Evolutionary conservation across 768 basidiomycete species (phyloP), one percentile per base, ranked within the genome.

Genomic region (Macrolepiota fuliginosa): DNA sequence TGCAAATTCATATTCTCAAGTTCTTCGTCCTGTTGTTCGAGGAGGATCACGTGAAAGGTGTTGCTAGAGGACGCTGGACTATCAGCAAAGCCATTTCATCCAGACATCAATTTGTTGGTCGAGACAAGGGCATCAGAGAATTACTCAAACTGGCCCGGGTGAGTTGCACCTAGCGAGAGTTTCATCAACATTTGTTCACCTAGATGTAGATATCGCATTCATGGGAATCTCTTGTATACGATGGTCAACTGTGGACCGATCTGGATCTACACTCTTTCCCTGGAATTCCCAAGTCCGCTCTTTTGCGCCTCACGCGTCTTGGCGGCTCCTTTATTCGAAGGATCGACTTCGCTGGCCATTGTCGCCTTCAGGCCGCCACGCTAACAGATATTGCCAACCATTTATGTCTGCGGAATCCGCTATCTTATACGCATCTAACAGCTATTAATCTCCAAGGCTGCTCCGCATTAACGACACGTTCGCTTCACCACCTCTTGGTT

Each of bases 241-340:
- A 96, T 70, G 94, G 94, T 13, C 91, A 94, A 68, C 79, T 96
- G n/a, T 96, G 94, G 94, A 68, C 74, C 47, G 69, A 81, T 59
- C 76, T 92, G 36, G 81, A 91, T 69, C 77, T 94, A 36, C 80
- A 72, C 19, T 73, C 85, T 0, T 90, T 91, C 70, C 84, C 90
- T 13, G 76, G 78, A 39, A 69, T 88, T 6, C 80, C 88, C 12
- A 67, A 77, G 50, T 69, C 74, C 24, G 73, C 87, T 54, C 69
- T 94, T 40, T 64, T 79, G 37, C 81, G 81, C 39, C 73, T 96
- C 29, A 75, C 84, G 40, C 67, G 78, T 25, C 66, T 71, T 15
- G 85, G 84, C 3, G 91, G 90, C 5, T 76, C 86, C 2, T 94
- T 92, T 73, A 77, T 89, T 54, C 79, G 74, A 63, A 71, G 71